These are phyloP conservation scores for Aureobasidium melanogenum DNA, from an alignment of 2,329 filamentous ascomycete species.

Conservation along the genomic window DNA sequence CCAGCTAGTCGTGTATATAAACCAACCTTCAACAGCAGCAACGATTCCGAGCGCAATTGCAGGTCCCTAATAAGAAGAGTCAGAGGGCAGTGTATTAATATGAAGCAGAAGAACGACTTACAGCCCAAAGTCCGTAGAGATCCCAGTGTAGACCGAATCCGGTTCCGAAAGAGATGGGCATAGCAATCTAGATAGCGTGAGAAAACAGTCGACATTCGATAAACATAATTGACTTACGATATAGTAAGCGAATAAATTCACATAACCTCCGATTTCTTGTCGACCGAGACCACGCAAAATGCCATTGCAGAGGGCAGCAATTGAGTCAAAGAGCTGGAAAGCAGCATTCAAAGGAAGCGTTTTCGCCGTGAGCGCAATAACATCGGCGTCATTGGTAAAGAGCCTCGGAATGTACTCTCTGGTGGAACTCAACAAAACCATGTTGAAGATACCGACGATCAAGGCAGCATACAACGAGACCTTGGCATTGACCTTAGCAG, in stretches of 20 bases:
- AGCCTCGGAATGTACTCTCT: constrained; percentile 66
- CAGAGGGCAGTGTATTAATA: constrained; percentile 16
- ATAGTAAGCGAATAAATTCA: constrained; percentile 81
- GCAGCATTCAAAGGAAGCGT: constrained; percentile 73
- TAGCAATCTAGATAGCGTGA: constrained; percentile 43
- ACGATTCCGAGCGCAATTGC: constrained; percentile 58
- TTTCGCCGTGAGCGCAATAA: constrained; percentile 53
- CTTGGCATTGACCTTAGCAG: constrained; percentile 67
- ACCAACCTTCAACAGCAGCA: constrained; percentile 46
- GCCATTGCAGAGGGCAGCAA: constrained; percentile 71
- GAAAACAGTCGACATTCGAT: not conserved
- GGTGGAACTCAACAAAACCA: constrained; percentile 27
- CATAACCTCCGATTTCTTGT: constrained; percentile 81
- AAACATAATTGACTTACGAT: constrained; percentile 27
- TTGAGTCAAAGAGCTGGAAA: constrained; percentile 81
- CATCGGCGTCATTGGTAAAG: constrained; percentile 60
- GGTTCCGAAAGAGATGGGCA: constrained; percentile 72
- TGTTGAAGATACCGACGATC: constrained; percentile 69
- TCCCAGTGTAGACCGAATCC: constrained; percentile 70
- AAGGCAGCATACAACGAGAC: constrained; percentile 61
- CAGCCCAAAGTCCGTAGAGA: constrained; percentile 65
- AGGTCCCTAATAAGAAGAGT: constrained; percentile 24
- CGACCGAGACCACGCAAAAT: constrained; percentile 76
- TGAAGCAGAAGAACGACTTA: not conserved
- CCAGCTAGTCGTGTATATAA: constrained; percentile 45